phyloP scores from a whole-genome alignment of 768 basidiomycete species.

The Boletus huronensis region DNA sequence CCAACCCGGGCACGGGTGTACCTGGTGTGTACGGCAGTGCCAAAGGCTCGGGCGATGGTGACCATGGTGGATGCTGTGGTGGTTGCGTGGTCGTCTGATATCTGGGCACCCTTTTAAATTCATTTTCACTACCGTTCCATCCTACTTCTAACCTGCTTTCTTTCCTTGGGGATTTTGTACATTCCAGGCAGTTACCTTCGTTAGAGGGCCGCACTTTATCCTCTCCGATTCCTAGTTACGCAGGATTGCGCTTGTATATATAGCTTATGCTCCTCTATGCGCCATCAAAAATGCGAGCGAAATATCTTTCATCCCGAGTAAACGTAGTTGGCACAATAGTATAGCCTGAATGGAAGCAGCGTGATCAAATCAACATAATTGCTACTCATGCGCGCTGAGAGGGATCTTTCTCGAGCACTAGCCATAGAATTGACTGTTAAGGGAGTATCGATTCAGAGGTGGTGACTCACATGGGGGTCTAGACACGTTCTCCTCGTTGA shows the following conservation, averaged over 20 bases:
- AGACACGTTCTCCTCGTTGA: conserved; percentile 66
- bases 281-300: conserved; percentile 2
- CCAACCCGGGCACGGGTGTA: conserved; percentile 40
- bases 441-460: not conserved
- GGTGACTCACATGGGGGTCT: conserved; percentile 27
- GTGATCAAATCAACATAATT: not conserved
- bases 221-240: conserved; percentile 4
- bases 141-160: conserved; percentile 8
- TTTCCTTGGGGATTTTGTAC: conserved; percentile 12
- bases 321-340: not conserved
- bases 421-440: not conserved
- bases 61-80: conserved; percentile 58
- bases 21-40: conserved; percentile 47
- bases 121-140: not conserved
- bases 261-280: conserved; percentile 18
- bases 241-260: conserved; percentile 24
- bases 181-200: conserved; percentile 5
- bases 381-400: conserved; percentile 21
- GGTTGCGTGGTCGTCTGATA: conserved; percentile 60
- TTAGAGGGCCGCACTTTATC: conserved; percentile 3
- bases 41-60: conserved; percentile 49
- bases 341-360: not conserved
- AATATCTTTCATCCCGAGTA: conserved; percentile 1
- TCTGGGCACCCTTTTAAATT: not conserved
- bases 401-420: conserved; percentile 27